Evolutionary conservation across 2,329 filamentous ascomycete genomes (phyloP).

Genomic region (Arachnomyces sp.): DNA sequence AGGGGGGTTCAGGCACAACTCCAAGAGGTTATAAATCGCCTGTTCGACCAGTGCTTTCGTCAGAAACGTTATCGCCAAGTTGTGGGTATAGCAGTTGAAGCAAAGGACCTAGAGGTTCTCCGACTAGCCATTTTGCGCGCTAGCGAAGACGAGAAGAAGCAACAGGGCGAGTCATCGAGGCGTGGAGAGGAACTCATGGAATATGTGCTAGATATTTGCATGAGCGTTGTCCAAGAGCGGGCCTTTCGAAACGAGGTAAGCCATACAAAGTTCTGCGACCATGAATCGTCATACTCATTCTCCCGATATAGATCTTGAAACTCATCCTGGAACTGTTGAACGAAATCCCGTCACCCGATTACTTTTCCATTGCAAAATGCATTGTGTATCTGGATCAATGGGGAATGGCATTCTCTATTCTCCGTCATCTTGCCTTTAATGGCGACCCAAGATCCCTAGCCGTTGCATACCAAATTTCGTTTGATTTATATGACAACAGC

Average conservation of each 20-base stretch:
- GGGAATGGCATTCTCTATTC: conserved; percentile 78
- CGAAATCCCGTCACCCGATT: conserved; percentile 86
- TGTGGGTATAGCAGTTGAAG: conserved; percentile 92
- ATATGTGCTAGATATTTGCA: conserved; percentile 89
- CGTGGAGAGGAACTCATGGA: conserved; percentile 91
- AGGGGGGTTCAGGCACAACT: conserved; percentile 70
- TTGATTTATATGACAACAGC: conserved; percentile 96
- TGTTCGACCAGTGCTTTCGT: conserved; percentile 84
- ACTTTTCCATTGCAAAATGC: conserved; percentile 96
- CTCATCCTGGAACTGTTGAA: conserved; percentile 93
- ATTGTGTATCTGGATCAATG: conserved; percentile 93
- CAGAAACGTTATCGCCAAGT: conserved; percentile 90
- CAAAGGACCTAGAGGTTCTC: conserved; percentile 82
- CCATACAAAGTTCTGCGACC: neutral
- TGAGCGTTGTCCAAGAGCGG: conserved; percentile 94
- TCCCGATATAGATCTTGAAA: conserved; percentile 60
- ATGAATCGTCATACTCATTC: conserved; percentile 1
- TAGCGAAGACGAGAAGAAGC: conserved; percentile 74
- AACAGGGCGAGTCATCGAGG: conserved; percentile 46
- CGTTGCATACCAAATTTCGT: conserved; percentile 93
- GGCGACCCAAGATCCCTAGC: conserved; percentile 72
- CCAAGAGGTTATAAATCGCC: conserved; percentile 73
- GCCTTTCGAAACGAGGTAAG: conserved; percentile 64
- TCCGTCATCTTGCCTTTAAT: conserved; percentile 71
- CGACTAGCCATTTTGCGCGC: conserved; percentile 80